Base-by-base conservation (phyloP, 2,329 filamentous ascomycete species). In the Thelonectria rubi region DNA sequence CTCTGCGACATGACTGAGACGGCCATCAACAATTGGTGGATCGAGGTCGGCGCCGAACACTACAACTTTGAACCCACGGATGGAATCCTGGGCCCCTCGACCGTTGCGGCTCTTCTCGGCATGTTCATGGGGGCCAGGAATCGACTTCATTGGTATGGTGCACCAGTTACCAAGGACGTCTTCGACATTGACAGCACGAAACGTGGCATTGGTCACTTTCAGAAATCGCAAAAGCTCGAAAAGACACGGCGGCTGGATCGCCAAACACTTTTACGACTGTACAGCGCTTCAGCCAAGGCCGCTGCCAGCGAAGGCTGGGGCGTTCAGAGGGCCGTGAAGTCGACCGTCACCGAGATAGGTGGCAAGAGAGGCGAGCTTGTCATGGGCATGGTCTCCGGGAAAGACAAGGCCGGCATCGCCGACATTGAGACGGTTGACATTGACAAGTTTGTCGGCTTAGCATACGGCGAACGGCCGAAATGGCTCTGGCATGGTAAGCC, bases 401-500 rank as follows among this genome's bases (percentile, higher is more conserved):
- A 90, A 49, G 93, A 97, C 69, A 96, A 96, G 77, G 92, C 89
- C 58, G 92, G 93, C 3, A 94, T 98, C 66, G 91, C 92, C 4
- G 94, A 97, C 70, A 89, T 97, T 37, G 95, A 99, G 78, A 98
- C 94, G 1, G 82, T 93, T 10, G 93, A 98, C 72, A 88, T 97
- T 55, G 93, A 97, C 69, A 88, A 84, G 47, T 97, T 98, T 67
- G 85, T 92, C 50, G 88, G 88, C 61, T 82, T 97, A 24, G 87
- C 91, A 1, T 90, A 89, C 63, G 94, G 95, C 34, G 92, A 95
- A 74, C 87, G 91, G 58, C 84, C 92, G 15, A 97, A 97, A 75
- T 98, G 94, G 93, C 83, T 99, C 2, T 99, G 95, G 95, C 85
- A 92, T 63, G 95, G 94, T 15, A 98, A 97, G 75, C 86, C 92